Percentiles rank a stretch among this genome's conserved stretches.
Evolutionary conservation across 306 rosid genomes (phyloP).

Genomic region (Spatholobus suberectus): DNA sequence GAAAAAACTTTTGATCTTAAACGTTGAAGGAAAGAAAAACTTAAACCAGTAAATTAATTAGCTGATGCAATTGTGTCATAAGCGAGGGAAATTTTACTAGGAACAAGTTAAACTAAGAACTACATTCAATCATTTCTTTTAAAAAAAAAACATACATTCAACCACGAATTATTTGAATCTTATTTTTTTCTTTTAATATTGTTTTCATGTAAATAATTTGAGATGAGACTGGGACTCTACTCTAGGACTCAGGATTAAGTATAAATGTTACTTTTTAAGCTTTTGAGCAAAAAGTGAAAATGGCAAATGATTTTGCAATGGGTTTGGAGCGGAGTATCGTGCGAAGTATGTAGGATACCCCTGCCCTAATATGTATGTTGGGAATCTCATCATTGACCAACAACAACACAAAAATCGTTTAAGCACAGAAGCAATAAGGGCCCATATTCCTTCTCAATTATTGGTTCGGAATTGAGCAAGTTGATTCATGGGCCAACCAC

Average conservation of each 20-base stretch:
- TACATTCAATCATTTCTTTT: too few species aligned
- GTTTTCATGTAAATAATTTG: neutral
- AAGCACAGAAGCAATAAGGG: slow-evolving; percentile 26
- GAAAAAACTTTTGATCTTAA: too few species aligned
- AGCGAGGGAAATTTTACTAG: neutral
- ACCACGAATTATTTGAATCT: neutral
- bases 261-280: neutral
- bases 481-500: slow-evolving; percentile 51
- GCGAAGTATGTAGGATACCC: slow-evolving; percentile 46
- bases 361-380: slow-evolving; percentile 37
- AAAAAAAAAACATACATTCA: too few species aligned
- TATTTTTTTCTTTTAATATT: too few species aligned
- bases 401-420: slow-evolving; percentile 40
- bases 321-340: too few species aligned
- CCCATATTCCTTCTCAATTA: slow-evolving; percentile 53
- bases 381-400: slow-evolving; percentile 62
- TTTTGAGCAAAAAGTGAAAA: neutral
- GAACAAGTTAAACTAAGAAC: neutral
- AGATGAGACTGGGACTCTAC: neutral
- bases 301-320: slow-evolving; percentile 8
- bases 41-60: neutral
- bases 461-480: slow-evolving; percentile 47
- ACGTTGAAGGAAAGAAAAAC: neutral
- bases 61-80: neutral
- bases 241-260: too few species aligned